A percentile compares a stretch with the other conserved stretches of the same genome.
phyloP scores from a whole-genome alignment of 225 moss, liverwort and hornwort species.

The Physcomitrellopsis africana region DNA sequence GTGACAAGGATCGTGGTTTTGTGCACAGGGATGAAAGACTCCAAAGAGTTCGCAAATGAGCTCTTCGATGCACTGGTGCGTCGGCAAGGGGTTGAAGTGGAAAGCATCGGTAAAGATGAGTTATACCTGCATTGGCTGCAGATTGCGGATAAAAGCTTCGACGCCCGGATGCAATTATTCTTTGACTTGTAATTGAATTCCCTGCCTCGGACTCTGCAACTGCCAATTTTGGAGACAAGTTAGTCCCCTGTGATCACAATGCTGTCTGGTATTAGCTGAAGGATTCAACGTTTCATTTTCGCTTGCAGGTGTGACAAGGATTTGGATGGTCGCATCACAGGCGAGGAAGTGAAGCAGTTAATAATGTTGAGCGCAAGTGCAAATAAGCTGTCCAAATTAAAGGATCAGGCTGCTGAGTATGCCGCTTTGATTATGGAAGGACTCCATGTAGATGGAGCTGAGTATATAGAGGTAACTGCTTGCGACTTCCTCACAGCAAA shows the following conservation, averaged over 20 bases:
- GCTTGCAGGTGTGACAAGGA: slow-evolving; percentile 88
- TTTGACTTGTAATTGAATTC: slow-evolving; percentile 66
- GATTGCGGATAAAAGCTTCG: slow-evolving; percentile 84
- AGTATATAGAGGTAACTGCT: slow-evolving; percentile 77
- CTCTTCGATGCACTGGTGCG: slow-evolving; percentile 87
- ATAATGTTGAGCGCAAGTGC: slow-evolving; percentile 96
- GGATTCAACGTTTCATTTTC: neutral
- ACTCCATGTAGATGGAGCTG: slow-evolving; percentile 80
- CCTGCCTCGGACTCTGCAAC: neutral
- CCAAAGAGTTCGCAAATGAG: slow-evolving; percentile 93
- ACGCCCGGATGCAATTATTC: slow-evolving; percentile 90
- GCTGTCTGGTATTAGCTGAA: too few species aligned
- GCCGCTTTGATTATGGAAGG: slow-evolving; percentile 97
- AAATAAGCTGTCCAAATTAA: slow-evolving; percentile 81
- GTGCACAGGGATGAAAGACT: slow-evolving; percentile 92
- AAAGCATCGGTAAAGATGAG: slow-evolving; percentile 71
- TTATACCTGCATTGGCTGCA: slow-evolving; percentile 86
- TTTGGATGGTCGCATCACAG: slow-evolving; percentile 90
- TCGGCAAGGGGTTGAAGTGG: slow-evolving; percentile 58
- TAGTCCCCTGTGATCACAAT: too few species aligned
- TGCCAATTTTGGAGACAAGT: neutral
- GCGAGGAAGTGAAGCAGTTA: slow-evolving; percentile 91
- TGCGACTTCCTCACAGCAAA: neutral
- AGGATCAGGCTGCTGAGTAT: slow-evolving; percentile 91
- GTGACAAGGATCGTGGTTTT: slow-evolving; percentile 19